Conservation (phyloP, 192 early-diverging fungal genomes). For the Umbelopsis isabellina region DNA sequence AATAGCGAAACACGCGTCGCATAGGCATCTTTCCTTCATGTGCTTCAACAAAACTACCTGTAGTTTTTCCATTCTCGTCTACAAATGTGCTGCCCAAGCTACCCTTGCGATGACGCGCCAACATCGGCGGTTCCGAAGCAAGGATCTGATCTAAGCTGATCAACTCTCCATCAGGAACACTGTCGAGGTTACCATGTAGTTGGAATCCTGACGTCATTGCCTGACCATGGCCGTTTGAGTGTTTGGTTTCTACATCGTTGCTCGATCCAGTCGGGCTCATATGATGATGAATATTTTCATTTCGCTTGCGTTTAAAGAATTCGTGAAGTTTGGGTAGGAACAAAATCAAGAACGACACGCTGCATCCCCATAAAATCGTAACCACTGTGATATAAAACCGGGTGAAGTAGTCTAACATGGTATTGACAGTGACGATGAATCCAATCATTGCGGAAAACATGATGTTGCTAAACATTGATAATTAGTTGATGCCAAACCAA, state of each 20-base stretch:
- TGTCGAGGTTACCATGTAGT: neutral
- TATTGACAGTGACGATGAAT: constrained; percentile 43
- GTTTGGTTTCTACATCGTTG: neutral
- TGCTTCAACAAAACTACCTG: constrained; percentile 36
- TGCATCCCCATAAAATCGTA: constrained; percentile 48
- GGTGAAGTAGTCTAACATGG: constrained; percentile 45
- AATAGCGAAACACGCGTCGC: constrained; percentile 45
- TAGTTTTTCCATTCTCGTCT: constrained; percentile 27
- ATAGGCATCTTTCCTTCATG: constrained; percentile 52
- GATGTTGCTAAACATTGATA: constrained; percentile 43
- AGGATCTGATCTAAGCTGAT: constrained; percentile 34
- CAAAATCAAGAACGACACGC: constrained; percentile 50
- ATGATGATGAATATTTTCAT: constrained; percentile 1
- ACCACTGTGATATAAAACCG: constrained; percentile 48
- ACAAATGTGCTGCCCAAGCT: constrained; percentile 26
- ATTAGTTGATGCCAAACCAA: too few relatives aligned
- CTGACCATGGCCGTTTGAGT: neutral
- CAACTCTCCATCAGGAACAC: constrained; percentile 21
- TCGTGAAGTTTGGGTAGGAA: constrained; percentile 51
- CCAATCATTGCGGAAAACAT: constrained; percentile 47
- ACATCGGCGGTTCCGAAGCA: constrained; percentile 23
- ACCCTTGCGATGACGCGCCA: constrained; percentile 3
- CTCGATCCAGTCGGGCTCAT: constrained; percentile 1
- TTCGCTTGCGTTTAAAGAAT: constrained; percentile 35
- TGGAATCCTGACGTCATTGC: constrained; percentile 7